Evolutionary conservation across 2,329 filamentous ascomycete species (phyloP), one percentile per base, ranked within the genome.

Genomic region (Endothia cerciana): DNA sequence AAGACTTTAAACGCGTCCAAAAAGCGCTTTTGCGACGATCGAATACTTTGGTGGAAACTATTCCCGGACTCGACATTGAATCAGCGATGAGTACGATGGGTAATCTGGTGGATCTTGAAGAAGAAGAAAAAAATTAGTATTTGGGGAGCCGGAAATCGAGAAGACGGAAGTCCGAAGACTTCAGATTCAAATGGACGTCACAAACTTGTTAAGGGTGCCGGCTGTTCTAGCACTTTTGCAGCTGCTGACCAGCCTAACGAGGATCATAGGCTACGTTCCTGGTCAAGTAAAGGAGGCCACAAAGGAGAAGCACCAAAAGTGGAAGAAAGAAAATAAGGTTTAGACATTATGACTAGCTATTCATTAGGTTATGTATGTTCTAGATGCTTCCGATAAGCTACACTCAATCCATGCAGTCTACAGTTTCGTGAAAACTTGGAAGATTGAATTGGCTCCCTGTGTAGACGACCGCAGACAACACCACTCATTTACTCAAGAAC

Each of bases 121-220:
- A 56, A 13, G 19, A 33, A 7, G 5, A 33, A 22, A 33, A 7
- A 13, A 33, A 22, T 13, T 19, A 28, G n/a, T 45, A 19, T 17
- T 22, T 61, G 45, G 30, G 5, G 47, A 22, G 19, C 5, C 33
- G 3, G 15, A 5, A 19, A 41, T 40, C 60, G 19, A 49, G 10
- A 19, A 41, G n/a, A 3, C 25, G 40, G 17, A 8, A 47, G n/a
- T 47, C 11, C 22, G 28, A 28, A 41, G 15, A 19, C n/a, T 11
- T 41, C 36, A 43, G n/a, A 28, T 30, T 30, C n/a, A 41, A 11
- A 4, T 55, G 17, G 47, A 62, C 41, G 36, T 33, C 15, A 6
- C 47, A 30, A n/a, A 55, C 17, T 38, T 62, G 25, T 47, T 62
- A 13, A 62, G 47, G 10, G 22, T 62, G 17, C 60, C 60, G 10